A percentile compares a stretch with the other conserved stretches of the same genome.
Conservation (phyloP, 495 filamentous ascomycete genomes). For the Umbilicaria muhlenbergii region DNA sequence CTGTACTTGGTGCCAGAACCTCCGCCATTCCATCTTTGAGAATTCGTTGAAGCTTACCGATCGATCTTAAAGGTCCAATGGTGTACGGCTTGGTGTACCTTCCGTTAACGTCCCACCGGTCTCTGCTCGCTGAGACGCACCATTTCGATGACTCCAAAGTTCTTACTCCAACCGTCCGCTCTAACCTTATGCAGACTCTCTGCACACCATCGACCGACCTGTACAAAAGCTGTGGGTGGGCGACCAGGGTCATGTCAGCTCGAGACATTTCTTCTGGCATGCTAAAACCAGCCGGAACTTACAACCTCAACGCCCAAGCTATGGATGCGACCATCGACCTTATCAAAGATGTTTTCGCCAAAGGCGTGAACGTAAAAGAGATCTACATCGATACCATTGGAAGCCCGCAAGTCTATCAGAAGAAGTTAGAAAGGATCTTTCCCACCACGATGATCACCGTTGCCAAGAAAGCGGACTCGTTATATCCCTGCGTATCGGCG, state of each 20-base stretch:
- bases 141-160: slow-evolving; percentile 89
- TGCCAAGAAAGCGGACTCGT: slow-evolving; percentile 85
- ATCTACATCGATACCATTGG: slow-evolving; percentile 96
- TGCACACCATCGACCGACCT: slow-evolving; percentile 54
- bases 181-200: slow-evolving; percentile 56
- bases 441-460: slow-evolving; percentile 71
- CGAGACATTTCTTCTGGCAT: slow-evolving; percentile 71
- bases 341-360: slow-evolving; percentile 57
- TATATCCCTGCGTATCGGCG: slow-evolving; percentile 88
- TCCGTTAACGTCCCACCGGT: slow-evolving; percentile 45
- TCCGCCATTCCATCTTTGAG: neutral
- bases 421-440: slow-evolving; percentile 68
- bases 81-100: slow-evolving; percentile 89
- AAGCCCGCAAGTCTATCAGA: slow-evolving; percentile 64
- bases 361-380: slow-evolving; percentile 64
- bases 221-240: slow-evolving; percentile 60
- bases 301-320: slow-evolving; percentile 96
- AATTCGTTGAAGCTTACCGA: neutral
- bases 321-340: slow-evolving; percentile 87
- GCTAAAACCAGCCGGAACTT: slow-evolving; percentile 49
- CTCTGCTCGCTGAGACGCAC: slow-evolving; percentile 59
- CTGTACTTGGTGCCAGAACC: slow-evolving; percentile 47
- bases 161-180: slow-evolving; percentile 56
- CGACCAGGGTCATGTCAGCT: slow-evolving; percentile 64
- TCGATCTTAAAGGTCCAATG: slow-evolving; percentile 51